Conservation (phyloP, 2,329 filamentous ascomycete species). For the Geosmithia putterillii region DNA sequence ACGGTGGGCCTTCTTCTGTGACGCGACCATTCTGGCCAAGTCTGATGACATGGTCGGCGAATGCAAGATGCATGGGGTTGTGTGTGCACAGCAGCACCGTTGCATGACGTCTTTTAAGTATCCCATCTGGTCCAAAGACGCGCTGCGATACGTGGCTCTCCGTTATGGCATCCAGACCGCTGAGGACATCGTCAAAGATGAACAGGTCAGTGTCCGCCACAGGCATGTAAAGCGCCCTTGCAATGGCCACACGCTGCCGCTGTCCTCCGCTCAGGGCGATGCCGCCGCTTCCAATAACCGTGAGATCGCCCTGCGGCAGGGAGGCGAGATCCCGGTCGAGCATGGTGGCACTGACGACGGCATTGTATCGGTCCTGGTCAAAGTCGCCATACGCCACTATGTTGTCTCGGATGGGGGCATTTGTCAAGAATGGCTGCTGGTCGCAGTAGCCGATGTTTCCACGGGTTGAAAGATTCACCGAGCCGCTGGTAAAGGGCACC, state of each 20-base stretch:
- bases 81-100: constrained; percentile 29
- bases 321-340: constrained; percentile 16
- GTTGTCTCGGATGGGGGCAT: constrained; percentile 21
- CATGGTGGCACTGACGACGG: constrained; percentile 19
- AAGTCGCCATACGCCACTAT: constrained; percentile 21
- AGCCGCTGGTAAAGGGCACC: constrained; percentile 4
- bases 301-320: constrained; percentile 21
- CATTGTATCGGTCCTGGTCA: constrained; percentile 16
- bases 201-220: constrained; percentile 21
- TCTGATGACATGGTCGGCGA: constrained; percentile 33
- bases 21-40: constrained; percentile 23
- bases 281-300: constrained; percentile 25
- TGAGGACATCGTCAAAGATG: constrained; percentile 32
- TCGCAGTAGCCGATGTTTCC: constrained; percentile 17
- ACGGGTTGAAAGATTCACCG: too few species aligned
- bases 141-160: constrained; percentile 27
- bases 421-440: constrained; percentile 18
- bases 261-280: constrained; percentile 30
- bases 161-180: constrained; percentile 30
- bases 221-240: constrained; percentile 27
- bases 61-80: constrained; percentile 15
- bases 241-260: constrained; percentile 21
- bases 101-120: constrained; percentile 20
- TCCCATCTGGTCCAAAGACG: constrained; percentile 25
- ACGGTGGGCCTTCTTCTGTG: not conserved